phyloP scores from a whole-genome alignment of 164 flowering plant species.

The Kingdonia uniflora region DNA sequence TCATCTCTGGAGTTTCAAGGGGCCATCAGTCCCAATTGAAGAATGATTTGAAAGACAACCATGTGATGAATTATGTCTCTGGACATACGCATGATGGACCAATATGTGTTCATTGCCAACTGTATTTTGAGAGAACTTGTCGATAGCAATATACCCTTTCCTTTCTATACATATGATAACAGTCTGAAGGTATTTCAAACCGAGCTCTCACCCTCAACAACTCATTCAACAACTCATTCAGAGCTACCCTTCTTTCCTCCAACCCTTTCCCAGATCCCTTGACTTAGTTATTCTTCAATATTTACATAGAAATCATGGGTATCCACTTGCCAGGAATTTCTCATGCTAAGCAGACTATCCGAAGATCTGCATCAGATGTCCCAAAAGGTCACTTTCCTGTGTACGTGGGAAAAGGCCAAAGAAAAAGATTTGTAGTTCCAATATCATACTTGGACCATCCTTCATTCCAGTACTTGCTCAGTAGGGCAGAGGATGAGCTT shows the following conservation, averaged over 20 bases:
- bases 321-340: conserved; percentile 7
- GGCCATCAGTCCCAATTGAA: no score
- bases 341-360: conserved; percentile 10
- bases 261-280: not conserved
- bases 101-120: no score
- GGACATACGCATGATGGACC: no score
- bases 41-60: no score
- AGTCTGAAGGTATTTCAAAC: not conserved
- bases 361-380: conserved; percentile 4
- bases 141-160: no score
- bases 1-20: no score
- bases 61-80: no score
- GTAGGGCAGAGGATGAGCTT: conserved; percentile 36
- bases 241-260: not conserved
- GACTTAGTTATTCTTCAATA: not conserved
- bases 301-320: conserved; percentile 4
- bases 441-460: conserved; percentile 32
- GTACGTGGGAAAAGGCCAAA: conserved; percentile 35
- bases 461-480: conserved; percentile 31
- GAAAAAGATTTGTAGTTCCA: conserved; percentile 41
- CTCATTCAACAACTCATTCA: not conserved
- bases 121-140: no score
- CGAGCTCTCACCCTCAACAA: not conserved
- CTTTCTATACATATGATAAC: no score
- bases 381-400: conserved; percentile 31